Conservation (phyloP, 805 yeast species). For the Crinitomyces ghanaensis region DNA sequence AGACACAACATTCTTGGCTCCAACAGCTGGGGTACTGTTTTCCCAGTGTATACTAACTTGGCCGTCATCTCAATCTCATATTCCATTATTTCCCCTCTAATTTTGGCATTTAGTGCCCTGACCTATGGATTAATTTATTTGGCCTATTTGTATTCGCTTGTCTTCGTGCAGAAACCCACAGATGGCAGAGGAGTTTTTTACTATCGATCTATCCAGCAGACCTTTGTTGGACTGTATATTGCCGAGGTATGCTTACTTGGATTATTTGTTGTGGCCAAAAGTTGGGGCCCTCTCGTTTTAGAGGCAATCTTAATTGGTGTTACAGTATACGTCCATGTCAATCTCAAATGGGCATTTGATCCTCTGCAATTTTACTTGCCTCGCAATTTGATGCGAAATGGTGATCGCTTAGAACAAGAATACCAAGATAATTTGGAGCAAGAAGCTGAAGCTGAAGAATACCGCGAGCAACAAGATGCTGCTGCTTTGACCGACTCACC, state of each 20-base stretch:
- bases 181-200: constrained; percentile 76
- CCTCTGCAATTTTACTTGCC: constrained; percentile 36
- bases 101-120: constrained; percentile 58
- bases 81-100: constrained; percentile 77
- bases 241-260: constrained; percentile 84
- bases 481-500: too few species aligned
- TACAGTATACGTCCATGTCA: constrained; percentile 60
- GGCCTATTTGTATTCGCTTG: constrained; percentile 67
- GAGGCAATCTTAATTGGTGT: constrained; percentile 52
- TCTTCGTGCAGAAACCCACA: constrained; percentile 56
- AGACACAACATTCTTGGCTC: constrained; percentile 52
- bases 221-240: constrained; percentile 75
- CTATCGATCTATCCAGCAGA: constrained; percentile 81
- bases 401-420: too few species aligned
- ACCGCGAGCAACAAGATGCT: neutral
- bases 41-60: constrained; percentile 68
- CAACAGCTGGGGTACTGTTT: constrained; percentile 72
- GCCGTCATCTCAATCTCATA: constrained; percentile 64
- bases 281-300: constrained; percentile 88
- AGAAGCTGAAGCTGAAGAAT: neutral
- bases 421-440: neutral
- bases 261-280: constrained; percentile 76
- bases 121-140: constrained; percentile 65
- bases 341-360: constrained; percentile 55
- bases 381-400: constrained; percentile 23